Evolutionary conservation across 2,329 filamentous ascomycete species (phyloP), one percentile per base, ranked within the genome.

Genomic region (Aspergillus fumigatiaffinis): DNA sequence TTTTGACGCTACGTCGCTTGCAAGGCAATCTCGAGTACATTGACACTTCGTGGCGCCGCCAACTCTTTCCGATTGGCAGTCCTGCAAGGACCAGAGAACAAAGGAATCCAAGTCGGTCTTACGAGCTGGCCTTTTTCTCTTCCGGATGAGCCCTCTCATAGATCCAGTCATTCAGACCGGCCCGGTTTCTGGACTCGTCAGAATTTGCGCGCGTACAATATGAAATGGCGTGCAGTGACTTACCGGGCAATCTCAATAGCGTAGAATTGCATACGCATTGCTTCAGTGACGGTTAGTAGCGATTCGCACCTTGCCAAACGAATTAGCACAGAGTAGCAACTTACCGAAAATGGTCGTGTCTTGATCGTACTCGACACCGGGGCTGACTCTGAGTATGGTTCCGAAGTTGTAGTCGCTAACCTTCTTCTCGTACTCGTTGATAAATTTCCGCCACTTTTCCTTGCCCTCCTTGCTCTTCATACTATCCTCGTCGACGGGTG

Each of bases 381-480:
- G 83, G 69, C 84, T 90, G 56, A 85, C 83, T 57, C 94, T 86
- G 67, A 99, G 75, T 84, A 99, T 92, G 35, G 94, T 97, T 55
- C 94, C 94, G 76, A 97, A 99, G 81, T 97, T 99, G 82, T 87
- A 99, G 77, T 99, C 95, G 62, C 94, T 89, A n/a, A 99, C 81
- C 77, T 85, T 93, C 77, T 96, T 92, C 79, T 97, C 92, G 75
- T 97, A 99, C 61, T 83, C 80, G 82, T 89, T 92, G 84, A 97
- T 89, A 79, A 97, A 99, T 63, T 89, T 90, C 69, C 94, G 87
- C 94, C 94, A 99, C 73, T 84, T 84, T 77, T 95, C 91, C 82
- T 99, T 99, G 73, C 93, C 93, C 14, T 80, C 77, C 80, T 96
- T 95, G 84, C 91, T 97, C 87, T 99, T 99, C 93, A 99, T 97